These are phyloP conservation scores for Candolleomyces aberdarensis DNA, from an alignment of 768 basidiomycete genomes.

Conservation along the genomic window DNA sequence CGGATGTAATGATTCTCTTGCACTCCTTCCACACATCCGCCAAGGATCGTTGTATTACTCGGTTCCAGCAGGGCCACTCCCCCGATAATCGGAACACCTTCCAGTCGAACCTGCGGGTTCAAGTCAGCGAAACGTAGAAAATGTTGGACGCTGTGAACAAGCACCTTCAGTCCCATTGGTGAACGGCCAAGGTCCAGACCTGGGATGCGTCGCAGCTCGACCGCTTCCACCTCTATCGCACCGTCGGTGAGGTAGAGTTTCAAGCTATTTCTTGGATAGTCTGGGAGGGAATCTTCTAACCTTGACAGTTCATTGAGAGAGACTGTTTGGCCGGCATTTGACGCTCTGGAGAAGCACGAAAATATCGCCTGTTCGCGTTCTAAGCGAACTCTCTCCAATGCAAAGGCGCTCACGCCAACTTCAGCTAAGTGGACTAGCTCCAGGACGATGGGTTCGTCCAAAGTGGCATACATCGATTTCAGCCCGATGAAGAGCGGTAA, in stretches of 20 bases:
- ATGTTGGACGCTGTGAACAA: background rate
- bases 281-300: no score
- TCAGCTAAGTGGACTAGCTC: background rate
- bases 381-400: background rate
- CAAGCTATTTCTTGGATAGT: no score
- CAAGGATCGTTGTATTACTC: background rate
- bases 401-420: background rate
- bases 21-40: background rate
- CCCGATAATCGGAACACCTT: background rate
- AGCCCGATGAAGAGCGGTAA: no score
- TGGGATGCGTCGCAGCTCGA: no score
- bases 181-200: background rate
- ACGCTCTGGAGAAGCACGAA: background rate
- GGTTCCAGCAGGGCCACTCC: background rate
- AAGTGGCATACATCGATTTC: background rate
- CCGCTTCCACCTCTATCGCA: no score
- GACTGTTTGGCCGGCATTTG: background rate
- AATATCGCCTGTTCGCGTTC: background rate
- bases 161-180: background rate
- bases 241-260: no score
- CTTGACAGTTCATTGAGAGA: no score
- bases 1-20: background rate
- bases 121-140: background rate
- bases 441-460: background rate
- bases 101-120: background rate